Conservation (phyloP, 1,139 yeast genomes). For the Suhomyces bolitotheri region DNA sequence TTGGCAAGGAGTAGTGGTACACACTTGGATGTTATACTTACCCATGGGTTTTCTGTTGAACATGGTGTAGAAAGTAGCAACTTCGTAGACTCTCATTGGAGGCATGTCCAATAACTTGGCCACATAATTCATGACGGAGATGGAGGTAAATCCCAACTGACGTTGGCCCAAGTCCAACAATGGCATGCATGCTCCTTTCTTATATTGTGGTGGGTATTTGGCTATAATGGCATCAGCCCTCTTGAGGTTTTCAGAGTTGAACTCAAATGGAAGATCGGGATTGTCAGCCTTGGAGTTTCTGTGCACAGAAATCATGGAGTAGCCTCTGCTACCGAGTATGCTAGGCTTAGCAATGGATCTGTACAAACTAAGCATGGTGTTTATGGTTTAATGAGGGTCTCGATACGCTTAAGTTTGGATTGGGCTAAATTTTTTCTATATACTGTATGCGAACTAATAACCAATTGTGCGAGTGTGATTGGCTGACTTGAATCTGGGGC, state of each 20-base stretch:
- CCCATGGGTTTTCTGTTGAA: constrained; percentile 88
- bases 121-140: constrained; percentile 90
- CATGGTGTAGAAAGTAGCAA: constrained; percentile 92
- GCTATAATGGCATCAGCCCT: constrained; percentile 74
- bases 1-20: constrained; percentile 91
- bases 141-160: constrained; percentile 84
- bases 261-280: constrained; percentile 70
- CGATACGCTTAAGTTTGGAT: constrained; percentile 3
- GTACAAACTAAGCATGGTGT: constrained; percentile 17
- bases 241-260: constrained; percentile 63
- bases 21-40: constrained; percentile 78
- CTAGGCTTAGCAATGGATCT: constrained; percentile 15
- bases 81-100: constrained; percentile 94
- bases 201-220: constrained; percentile 83
- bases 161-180: constrained; percentile 85
- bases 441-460: constrained; percentile 13
- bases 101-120: constrained; percentile 87
- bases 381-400: neutral
- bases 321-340: constrained; percentile 24
- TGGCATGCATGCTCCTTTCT: constrained; percentile 89
- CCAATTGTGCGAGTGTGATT: constrained; percentile 22
- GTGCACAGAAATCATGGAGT: constrained; percentile 62
- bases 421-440: constrained; percentile 12
- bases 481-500: constrained; percentile 23
- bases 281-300: constrained; percentile 72